Percentiles rank a stretch among this genome's conserved stretches.
phyloP scores from a whole-genome alignment of 2,329 filamentous ascomycete species.

The Gliomastix tumulicola region DNA sequence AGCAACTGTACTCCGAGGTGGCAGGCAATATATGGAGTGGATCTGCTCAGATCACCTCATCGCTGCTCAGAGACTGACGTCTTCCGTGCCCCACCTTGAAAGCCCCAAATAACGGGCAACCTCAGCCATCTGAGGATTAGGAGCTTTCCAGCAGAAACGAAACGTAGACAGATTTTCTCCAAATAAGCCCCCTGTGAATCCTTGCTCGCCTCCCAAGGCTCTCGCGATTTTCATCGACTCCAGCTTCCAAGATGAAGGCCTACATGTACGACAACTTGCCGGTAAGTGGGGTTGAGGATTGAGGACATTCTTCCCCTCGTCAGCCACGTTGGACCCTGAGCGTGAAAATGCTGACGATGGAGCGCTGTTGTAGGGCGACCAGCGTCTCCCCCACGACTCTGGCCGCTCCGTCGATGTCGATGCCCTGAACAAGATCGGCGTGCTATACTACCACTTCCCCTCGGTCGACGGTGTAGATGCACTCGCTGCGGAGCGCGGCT shows the following conservation, averaged over 20 bases:
- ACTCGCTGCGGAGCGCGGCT: conserved; percentile 68
- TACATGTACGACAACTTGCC: conserved; percentile 50
- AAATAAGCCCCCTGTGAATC: neutral
- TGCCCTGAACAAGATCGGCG: conserved; percentile 68
- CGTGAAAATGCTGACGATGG: conserved; percentile 5
- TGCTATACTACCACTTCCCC: conserved; percentile 67
- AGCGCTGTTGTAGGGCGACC: conserved; percentile 75
- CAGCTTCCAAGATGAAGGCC: conserved; percentile 40
- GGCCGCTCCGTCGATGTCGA: conserved; percentile 58
- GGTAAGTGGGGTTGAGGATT: too few relatives aligned
- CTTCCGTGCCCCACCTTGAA: too few relatives aligned
- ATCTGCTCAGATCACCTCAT: too few relatives aligned
- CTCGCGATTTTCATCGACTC: neutral
- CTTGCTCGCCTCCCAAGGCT: too few relatives aligned
- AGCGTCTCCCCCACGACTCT: conserved; percentile 84
- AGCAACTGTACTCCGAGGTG: too few relatives aligned
- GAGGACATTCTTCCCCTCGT: too few relatives aligned
- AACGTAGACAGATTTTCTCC: too few relatives aligned
- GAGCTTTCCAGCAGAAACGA: too few relatives aligned
- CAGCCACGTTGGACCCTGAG: neutral
- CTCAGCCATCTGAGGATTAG: too few relatives aligned
- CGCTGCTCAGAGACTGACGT: too few relatives aligned
- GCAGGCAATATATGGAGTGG: too few relatives aligned
- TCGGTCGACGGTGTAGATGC: conserved; percentile 61
- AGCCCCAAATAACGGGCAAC: too few relatives aligned